These are phyloP conservation scores for Salvia miltiorrhiza DNA, from an alignment of 257 asterid genomes.

Conservation along the genomic window DNA sequence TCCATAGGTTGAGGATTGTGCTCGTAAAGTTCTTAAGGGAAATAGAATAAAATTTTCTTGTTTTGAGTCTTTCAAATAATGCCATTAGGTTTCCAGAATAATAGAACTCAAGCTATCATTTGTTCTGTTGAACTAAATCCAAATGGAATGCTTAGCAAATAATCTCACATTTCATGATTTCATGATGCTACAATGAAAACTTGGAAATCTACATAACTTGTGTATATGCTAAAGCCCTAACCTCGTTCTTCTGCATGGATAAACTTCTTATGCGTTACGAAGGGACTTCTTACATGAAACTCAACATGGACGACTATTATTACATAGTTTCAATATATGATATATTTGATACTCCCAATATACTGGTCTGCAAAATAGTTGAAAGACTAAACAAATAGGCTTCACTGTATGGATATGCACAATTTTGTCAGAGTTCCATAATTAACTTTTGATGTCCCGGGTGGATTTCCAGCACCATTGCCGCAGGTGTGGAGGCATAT, in stretches of 20 bases:
- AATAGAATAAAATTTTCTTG: neutral
- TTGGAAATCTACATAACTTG: neutral
- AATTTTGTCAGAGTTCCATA: neutral
- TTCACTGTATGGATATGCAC: neutral
- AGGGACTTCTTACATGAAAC: neutral
- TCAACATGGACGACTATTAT: neutral
- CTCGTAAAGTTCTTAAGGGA: neutral
- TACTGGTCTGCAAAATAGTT: neutral
- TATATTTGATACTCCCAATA: neutral
- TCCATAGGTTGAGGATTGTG: neutral
- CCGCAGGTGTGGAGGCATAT: slow-evolving; percentile 97
- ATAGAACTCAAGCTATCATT: neutral
- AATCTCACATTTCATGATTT: neutral
- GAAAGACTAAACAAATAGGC: neutral
- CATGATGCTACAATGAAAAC: neutral
- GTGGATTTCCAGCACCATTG: slow-evolving; percentile 86
- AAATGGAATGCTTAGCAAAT: neutral
- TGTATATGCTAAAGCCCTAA: neutral
- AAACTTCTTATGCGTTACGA: neutral
- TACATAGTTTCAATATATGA: neutral
- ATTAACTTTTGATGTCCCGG: slow-evolving; percentile 19
- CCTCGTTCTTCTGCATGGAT: neutral
- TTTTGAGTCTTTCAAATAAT: neutral
- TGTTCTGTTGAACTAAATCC: neutral
- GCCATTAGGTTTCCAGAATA: neutral